Evolutionary conservation across 495 filamentous ascomycete species (phyloP).

Genomic region (Penicillium longicatenatum): DNA sequence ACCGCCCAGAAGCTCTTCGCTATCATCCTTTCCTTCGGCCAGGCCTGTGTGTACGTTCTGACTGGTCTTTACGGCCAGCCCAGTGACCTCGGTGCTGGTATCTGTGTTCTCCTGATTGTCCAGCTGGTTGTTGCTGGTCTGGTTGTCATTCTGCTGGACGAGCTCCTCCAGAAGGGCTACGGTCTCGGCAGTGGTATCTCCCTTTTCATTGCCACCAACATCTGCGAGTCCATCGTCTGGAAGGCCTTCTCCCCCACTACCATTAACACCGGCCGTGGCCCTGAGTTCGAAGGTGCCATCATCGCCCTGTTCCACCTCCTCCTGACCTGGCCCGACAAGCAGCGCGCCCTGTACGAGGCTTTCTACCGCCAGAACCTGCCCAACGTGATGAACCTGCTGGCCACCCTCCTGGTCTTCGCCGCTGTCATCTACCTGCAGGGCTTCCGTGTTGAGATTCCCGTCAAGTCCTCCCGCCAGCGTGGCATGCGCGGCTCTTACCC

Average conservation of each 20-base stretch:
- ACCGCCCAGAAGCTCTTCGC: constrained; percentile 99
- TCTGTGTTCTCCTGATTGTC: constrained; percentile 95
- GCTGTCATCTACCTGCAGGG: constrained; percentile 99
- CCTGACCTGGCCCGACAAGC: constrained; percentile 98
- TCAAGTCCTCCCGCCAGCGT: constrained; percentile 98
- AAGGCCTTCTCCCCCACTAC: constrained; percentile 99
- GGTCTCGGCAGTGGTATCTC: constrained; percentile 98
- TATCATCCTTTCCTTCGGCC: constrained; percentile 95
- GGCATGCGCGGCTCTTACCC: constrained; percentile 87
- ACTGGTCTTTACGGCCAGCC: constrained; percentile 97
- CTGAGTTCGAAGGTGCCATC: constrained; percentile 98
- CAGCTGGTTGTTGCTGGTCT: constrained; percentile 96
- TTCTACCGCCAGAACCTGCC: constrained; percentile 99
- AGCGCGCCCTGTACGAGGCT: constrained; percentile 92
- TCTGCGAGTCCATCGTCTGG: constrained; percentile 99
- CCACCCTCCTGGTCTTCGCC: constrained; percentile 90
- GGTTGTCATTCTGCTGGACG: constrained; percentile 98
- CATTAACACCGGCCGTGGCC: constrained; percentile 98
- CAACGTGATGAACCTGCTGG: constrained; percentile 98
- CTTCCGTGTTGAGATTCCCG: constrained; percentile 99
- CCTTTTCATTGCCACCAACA: constrained; percentile 99
- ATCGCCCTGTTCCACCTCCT: constrained; percentile 98
- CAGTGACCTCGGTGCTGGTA: constrained; percentile 92
- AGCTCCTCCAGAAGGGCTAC: constrained; percentile 99
- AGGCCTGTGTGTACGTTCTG: constrained; percentile 94